Conservation (phyloP, 257 asterid genomes). For the Ballota nigra region DNA sequence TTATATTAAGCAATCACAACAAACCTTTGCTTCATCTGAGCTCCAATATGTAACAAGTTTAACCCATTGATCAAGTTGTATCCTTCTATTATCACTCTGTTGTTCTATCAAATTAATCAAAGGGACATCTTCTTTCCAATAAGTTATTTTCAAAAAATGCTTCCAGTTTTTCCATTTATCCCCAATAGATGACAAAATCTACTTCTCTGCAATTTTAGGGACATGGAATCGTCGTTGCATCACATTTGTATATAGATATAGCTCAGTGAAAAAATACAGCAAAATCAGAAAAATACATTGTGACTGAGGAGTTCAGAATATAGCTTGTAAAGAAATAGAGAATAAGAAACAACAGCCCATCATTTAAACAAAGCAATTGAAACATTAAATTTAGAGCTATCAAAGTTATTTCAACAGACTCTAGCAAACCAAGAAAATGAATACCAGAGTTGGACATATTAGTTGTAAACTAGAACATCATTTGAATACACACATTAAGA, state of each 20-base stretch:
- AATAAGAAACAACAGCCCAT: too few relatives aligned
- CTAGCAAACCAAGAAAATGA: too few relatives aligned
- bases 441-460: too few relatives aligned
- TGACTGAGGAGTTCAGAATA: too few relatives aligned
- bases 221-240: neutral
- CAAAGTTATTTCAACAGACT: too few relatives aligned
- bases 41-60: neutral
- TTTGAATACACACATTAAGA: too few relatives aligned
- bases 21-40: neutral
- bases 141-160: neutral
- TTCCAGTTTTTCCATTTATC: neutral
- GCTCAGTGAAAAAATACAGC: neutral
- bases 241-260: too few relatives aligned
- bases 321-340: too few relatives aligned
- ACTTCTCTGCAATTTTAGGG: neutral
- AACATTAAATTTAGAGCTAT: too few relatives aligned
- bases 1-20: neutral
- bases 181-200: neutral
- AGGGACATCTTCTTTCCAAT: neutral
- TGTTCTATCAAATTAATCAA: neutral
- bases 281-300: neutral
- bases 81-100: neutral
- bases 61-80: neutral
- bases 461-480: too few relatives aligned
- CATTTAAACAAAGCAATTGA: too few relatives aligned